These are phyloP conservation scores for Setaria viridis DNA, from an alignment of 202 grass and related monocot genomes.

Conservation along the genomic window DNA sequence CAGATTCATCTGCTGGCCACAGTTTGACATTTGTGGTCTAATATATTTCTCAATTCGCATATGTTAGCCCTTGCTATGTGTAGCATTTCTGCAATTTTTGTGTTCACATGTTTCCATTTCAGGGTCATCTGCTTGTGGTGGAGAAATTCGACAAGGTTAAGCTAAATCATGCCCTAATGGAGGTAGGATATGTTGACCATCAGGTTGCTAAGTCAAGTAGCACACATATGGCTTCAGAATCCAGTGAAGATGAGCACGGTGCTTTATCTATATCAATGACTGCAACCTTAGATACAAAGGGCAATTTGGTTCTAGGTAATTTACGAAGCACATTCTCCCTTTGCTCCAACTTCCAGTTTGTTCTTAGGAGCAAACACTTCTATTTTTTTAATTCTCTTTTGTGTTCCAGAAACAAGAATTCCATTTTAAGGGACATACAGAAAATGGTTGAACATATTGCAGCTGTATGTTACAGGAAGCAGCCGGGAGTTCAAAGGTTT, in stretches of 20 bases:
- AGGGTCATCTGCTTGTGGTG: constrained; percentile 96
- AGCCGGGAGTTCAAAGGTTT: constrained; percentile 94
- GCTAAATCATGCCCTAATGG: constrained; percentile 93
- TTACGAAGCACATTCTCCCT: constrained; percentile 19
- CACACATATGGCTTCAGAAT: constrained; percentile 40
- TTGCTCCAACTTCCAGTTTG: constrained; percentile 23
- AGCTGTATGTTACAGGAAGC: constrained; percentile 67
- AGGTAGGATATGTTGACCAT: constrained; percentile 90
- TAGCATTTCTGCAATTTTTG: background rate
- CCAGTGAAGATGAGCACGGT: constrained; percentile 50
- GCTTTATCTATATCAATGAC: constrained; percentile 91
- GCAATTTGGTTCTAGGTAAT: constrained; percentile 87
- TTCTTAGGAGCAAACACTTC: background rate
- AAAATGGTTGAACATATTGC: background rate
- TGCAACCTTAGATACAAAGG: constrained; percentile 68
- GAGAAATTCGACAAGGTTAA: constrained; percentile 78
- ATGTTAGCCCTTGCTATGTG: constrained; percentile 18
- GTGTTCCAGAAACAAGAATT: constrained; percentile 16
- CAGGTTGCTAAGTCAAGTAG: constrained; percentile 52
- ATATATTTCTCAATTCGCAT: background rate
- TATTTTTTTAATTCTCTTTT: background rate
- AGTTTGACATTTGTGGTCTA: constrained; percentile 1
- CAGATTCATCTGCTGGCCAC: constrained; percentile 4
- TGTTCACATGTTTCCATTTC: constrained; percentile 39
- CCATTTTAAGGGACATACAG: background rate